Evolutionary conservation across 306 rosid species (phyloP).

Genomic region (Abrus precatorius): DNA sequence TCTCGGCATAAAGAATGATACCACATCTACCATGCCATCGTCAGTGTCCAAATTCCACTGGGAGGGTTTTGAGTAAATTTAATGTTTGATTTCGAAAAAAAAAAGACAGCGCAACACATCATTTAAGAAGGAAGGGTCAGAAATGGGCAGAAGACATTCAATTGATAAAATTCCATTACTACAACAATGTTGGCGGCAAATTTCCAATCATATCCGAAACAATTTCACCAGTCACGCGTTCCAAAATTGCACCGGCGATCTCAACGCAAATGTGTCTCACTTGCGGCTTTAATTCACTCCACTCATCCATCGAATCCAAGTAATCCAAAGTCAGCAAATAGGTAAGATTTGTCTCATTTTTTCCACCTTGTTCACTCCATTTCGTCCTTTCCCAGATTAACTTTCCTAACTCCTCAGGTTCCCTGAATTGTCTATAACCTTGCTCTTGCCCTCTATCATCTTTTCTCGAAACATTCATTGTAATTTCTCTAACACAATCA

Average conservation of each 20-base stretch:
- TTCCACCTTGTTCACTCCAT: slow-evolving; percentile 45
- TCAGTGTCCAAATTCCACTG: background rate
- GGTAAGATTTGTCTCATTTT: slow-evolving; percentile 21
- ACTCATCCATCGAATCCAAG: slow-evolving; percentile 55
- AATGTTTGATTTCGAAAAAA: slow-evolving; percentile 1
- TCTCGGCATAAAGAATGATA: background rate
- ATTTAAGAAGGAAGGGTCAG: slow-evolving; percentile 22
- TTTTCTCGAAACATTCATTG: slow-evolving; percentile 46
- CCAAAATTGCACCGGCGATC: slow-evolving; percentile 69
- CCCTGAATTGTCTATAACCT: slow-evolving; percentile 43
- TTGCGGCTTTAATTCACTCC: slow-evolving; percentile 61
- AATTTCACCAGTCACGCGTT: slow-evolving; percentile 58
- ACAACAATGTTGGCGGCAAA: slow-evolving; percentile 6
- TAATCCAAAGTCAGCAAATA: slow-evolving; percentile 55
- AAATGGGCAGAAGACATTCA: slow-evolving; percentile 1
- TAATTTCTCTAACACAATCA: slow-evolving; percentile 73
- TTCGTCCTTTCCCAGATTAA: slow-evolving; percentile 56
- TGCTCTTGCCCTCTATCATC: background rate
- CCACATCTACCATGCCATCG: background rate
- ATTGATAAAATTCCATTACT: too few species aligned
- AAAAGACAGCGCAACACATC: background rate
- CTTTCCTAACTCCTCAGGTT: slow-evolving; percentile 63
- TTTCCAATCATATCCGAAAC: slow-evolving; percentile 51
- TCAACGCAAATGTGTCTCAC: slow-evolving; percentile 58
- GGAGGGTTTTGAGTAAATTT: background rate